Base-by-base conservation (phyloP, 2,329 filamentous ascomycete genomes). In the Trichoderma citrinoviride region DNA sequence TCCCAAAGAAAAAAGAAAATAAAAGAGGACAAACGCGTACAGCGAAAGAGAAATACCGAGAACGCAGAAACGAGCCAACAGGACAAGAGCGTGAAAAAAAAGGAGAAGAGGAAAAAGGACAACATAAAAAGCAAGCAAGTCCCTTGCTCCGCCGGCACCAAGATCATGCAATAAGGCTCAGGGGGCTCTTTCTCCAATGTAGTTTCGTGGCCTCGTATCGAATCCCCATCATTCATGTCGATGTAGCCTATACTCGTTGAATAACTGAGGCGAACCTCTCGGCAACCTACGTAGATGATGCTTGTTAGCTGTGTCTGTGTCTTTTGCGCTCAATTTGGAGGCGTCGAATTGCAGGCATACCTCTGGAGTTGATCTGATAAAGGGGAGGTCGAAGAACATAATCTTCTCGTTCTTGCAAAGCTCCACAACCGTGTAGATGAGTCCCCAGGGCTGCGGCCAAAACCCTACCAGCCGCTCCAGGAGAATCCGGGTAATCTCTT, bases 381-480 rank as follows among this genome's bases (percentile, higher is more conserved):
- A 97, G 27, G 92, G 91, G 70, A 97, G 83, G 57, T 95, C 91
- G 81, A 96, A 98, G 82, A 99, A 96, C 73, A 88, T 88, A 77
- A 94, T 96, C 74, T 88, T 91, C 61, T 91, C 89, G 75, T 96
- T 97, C 82, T 96, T 96, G 70, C 96, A 83, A 65, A 99, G 84
- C 80, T 98, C 95, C 68, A 95, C 81, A 67, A 96, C 85, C 41
- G 93, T 94, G 68, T 93, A 89, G 75, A 97, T 89, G 49, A 99
- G 81, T 14, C 96, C 96, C 94, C 94, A 98, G 19, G 96, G 94
- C 75, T 98, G 94, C 60, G 94, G 94, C 79, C 93, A 92, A 76
- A 92, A 92, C 23, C 92, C 90, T 66, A 96, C 86, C 53, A 97
- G 82, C 55, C 95, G 87, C 82, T 99, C 95, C 43, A 97, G 82